phyloP scores from a whole-genome alignment of 225 moss, liverwort and hornwort species.

The Neckera pumila region DNA sequence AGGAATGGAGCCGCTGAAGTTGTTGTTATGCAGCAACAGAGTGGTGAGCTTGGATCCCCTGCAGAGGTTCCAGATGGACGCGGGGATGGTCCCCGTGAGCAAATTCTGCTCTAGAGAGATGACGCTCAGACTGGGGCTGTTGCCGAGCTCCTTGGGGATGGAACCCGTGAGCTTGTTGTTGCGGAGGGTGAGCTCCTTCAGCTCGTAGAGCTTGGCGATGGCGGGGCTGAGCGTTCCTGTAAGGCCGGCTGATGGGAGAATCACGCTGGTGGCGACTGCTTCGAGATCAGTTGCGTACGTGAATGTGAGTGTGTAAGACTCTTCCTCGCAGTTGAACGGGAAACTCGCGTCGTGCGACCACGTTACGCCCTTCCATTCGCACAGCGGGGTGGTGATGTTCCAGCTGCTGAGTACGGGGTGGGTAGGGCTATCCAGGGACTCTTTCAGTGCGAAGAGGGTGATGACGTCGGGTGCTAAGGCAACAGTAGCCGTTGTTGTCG shows the following conservation, averaged over 20 bases:
- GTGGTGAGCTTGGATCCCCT: constrained; percentile 1
- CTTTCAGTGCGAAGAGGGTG: constrained; percentile 20
- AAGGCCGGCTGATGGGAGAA: neutral
- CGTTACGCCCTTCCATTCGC: constrained; percentile 23
- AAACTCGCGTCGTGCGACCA: constrained; percentile 21
- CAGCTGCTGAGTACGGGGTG: constrained; percentile 8
- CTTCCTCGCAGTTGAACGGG: constrained; percentile 20
- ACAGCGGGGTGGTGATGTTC: constrained; percentile 17
- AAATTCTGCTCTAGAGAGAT: constrained; percentile 12
- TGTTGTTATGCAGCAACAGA: constrained; percentile 19
- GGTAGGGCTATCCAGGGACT: neutral
- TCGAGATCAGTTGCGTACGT: constrained; percentile 13
- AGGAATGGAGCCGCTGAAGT: constrained; percentile 18
- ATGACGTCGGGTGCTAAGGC: constrained; percentile 14
- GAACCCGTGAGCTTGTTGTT: constrained; percentile 17
- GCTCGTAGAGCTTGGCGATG: constrained; percentile 10
- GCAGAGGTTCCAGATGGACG: constrained; percentile 26
- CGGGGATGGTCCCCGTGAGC: constrained; percentile 16
- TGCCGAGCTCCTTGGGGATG: constrained; percentile 12
- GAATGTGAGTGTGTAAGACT: constrained; percentile 12
- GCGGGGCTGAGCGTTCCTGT: constrained; percentile 6
- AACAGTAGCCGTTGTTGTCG: neutral
- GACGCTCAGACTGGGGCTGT: neutral
- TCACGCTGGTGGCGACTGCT: constrained; percentile 11
- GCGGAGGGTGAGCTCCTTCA: constrained; percentile 4